phyloP scores from a whole-genome alignment of 495 filamentous ascomycete species.

The Aspergillus leporis region DNA sequence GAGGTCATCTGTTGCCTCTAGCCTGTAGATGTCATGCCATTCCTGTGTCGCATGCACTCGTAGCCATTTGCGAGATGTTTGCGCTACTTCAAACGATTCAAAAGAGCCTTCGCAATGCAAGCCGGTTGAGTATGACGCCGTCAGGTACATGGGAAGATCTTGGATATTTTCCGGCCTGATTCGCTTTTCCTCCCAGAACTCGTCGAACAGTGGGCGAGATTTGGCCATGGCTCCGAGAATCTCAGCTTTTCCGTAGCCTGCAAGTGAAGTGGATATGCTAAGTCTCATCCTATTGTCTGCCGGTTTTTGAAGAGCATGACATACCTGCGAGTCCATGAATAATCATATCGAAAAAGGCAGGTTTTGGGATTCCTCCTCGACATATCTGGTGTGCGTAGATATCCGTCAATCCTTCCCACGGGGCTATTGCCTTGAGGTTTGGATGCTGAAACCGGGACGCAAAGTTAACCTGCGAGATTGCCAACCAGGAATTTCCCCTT shows the following conservation, averaged over 20 bases:
- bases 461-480: constrained; percentile 36
- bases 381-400: constrained; percentile 28
- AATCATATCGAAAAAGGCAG: constrained; percentile 10
- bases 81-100: constrained; percentile 10
- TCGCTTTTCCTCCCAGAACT: constrained; percentile 25
- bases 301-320: too few species aligned
- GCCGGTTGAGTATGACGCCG: constrained; percentile 27
- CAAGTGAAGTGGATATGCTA: not conserved
- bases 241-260: constrained; percentile 10
- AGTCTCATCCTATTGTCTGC: too few species aligned
- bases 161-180: constrained; percentile 17
- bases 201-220: constrained; percentile 15
- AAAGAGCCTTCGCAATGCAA: constrained; percentile 22
- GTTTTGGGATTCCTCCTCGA: constrained; percentile 20
- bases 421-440: constrained; percentile 39
- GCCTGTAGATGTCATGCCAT: constrained; percentile 36
- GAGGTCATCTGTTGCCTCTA: constrained; percentile 25
- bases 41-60: constrained; percentile 30
- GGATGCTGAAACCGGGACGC: constrained; percentile 34
- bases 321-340: constrained; percentile 10
- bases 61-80: constrained; percentile 31
- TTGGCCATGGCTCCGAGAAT: constrained; percentile 15
- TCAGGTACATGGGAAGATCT: constrained; percentile 26
- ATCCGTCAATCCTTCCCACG: constrained; percentile 41
- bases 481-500: constrained; percentile 28